These are phyloP conservation scores for Auricularia cornea DNA, from an alignment of 768 basidiomycete genomes.

Conservation along the genomic window DNA sequence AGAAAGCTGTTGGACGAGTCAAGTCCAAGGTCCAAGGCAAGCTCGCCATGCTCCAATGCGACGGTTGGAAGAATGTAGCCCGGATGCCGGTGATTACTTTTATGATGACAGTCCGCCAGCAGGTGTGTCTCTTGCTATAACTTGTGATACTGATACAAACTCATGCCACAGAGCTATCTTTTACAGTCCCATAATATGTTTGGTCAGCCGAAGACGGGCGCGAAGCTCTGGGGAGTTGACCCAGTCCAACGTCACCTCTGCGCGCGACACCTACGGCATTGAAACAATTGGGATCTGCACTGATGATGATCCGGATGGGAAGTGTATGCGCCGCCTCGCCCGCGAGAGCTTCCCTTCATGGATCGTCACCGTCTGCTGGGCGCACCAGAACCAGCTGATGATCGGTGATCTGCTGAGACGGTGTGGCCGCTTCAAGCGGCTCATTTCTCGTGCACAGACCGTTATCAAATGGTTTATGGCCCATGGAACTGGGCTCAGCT, in stretches of 20 bases:
- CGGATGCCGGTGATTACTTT: neutral
- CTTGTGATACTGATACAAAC: neutral
- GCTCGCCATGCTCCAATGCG: neutral
- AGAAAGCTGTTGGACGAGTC: neutral
- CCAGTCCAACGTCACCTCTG: neutral
- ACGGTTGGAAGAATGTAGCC: neutral
- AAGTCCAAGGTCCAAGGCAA: neutral
- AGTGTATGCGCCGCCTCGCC: neutral
- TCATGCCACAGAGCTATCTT: neutral
- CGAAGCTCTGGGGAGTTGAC: neutral
- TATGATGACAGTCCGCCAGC: neutral
- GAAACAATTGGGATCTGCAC: neutral
- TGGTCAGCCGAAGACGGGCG: neutral
- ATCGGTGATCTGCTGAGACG: constrained; percentile 27
- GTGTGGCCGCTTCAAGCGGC: constrained; percentile 9
- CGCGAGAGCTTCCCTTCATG: neutral
- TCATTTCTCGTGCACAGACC: constrained; percentile 13
- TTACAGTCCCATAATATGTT: neutral
- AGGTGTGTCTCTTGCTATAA: neutral
- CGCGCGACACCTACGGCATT: neutral
- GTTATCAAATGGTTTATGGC: constrained; percentile 27
- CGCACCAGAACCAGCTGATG: constrained; percentile 27
- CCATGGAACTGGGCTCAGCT: constrained; percentile 21
- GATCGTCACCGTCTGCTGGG: constrained; percentile 18
- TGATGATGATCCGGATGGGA: neutral